phyloP scores from a whole-genome alignment of 306 rosid genomes.

The Senna tora region DNA sequence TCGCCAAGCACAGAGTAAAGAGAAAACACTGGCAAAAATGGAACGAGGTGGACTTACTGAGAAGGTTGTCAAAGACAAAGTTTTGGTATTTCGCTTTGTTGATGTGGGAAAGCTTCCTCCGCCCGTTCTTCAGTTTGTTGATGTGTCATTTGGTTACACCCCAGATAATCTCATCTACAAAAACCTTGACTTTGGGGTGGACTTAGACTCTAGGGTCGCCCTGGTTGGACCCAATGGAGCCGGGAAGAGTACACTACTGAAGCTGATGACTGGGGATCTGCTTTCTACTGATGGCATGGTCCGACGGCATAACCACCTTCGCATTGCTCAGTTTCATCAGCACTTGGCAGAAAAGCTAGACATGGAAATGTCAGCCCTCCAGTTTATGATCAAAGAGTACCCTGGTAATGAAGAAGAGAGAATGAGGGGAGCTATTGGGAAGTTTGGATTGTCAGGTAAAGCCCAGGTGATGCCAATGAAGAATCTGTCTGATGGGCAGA shows the following conservation, averaged over 20 bases:
- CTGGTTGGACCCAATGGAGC: slow-evolving; percentile 99
- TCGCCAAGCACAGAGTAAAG: slow-evolving; percentile 99
- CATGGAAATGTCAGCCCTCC: slow-evolving; percentile 83
- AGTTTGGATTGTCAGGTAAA: slow-evolving; percentile 87
- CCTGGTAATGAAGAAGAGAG: slow-evolving; percentile 96
- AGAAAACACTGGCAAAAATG: slow-evolving; percentile 96
- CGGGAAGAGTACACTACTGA: slow-evolving; percentile 95
- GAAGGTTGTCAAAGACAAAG: slow-evolving; percentile 76
- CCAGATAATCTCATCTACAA: slow-evolving; percentile 89
- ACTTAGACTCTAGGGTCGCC: slow-evolving; percentile 90
- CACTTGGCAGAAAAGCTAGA: slow-evolving; percentile 93
- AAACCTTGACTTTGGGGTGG: slow-evolving; percentile 92
- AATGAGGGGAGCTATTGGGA: slow-evolving; percentile 95
- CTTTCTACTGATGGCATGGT: slow-evolving; percentile 93
- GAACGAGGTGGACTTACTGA: slow-evolving; percentile 98
- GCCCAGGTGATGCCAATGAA: slow-evolving; percentile 99
- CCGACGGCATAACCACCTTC: slow-evolving; percentile 95
- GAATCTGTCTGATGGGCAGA: slow-evolving; percentile 95
- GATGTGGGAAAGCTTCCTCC: slow-evolving; percentile 99
- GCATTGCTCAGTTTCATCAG: slow-evolving; percentile 95
- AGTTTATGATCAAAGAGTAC: slow-evolving; percentile 82
- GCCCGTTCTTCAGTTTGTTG: slow-evolving; percentile 96
- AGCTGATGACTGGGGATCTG: slow-evolving; percentile 96
- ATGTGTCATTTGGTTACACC: slow-evolving; percentile 91
- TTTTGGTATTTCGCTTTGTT: slow-evolving; percentile 87